Evolutionary conservation across 352 stramenopile genomes (phyloP).

Genomic region (Elongisporangium prolatum): DNA sequence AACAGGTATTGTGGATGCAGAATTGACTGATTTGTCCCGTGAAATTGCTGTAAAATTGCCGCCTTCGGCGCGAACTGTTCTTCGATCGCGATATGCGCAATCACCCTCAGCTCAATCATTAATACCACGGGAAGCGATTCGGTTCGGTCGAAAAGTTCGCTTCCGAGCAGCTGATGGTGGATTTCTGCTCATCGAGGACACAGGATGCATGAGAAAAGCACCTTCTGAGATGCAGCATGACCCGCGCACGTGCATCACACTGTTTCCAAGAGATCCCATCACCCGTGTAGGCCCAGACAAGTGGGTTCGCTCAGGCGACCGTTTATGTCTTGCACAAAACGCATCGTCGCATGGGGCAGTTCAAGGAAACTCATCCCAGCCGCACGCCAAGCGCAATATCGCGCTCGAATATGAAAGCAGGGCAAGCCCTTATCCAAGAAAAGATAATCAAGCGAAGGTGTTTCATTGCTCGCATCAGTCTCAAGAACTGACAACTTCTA

Average conservation of each 20-base stretch:
- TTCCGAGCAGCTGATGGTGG: constrained; percentile 32
- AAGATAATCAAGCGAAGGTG: background rate
- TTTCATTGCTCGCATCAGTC: background rate
- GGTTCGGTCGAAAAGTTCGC: constrained; percentile 28
- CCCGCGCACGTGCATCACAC: constrained; percentile 26
- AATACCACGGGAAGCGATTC: constrained; percentile 12
- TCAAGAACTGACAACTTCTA: background rate
- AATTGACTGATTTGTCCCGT: background rate
- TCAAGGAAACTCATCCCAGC: constrained; percentile 10
- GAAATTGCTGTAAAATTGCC: background rate
- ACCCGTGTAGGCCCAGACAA: constrained; percentile 9
- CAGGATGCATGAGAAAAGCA: constrained; percentile 30
- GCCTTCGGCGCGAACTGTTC: background rate
- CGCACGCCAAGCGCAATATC: background rate
- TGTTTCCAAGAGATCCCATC: constrained; percentile 30
- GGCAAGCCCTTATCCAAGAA: background rate
- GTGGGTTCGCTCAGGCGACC: constrained; percentile 15
- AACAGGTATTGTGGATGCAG: constrained; percentile 1
- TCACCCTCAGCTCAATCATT: background rate
- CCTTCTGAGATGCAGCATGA: constrained; percentile 14
- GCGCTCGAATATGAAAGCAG: background rate
- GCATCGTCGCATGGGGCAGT: constrained; percentile 3
- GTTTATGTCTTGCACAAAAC: constrained; percentile 26
- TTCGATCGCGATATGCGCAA: constrained; percentile 1
- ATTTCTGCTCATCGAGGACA: constrained; percentile 29